These are phyloP conservation scores for Graphiopsis chlorocephala DNA, from an alignment of 2,329 filamentous ascomycete genomes.

Conservation along the genomic window DNA sequence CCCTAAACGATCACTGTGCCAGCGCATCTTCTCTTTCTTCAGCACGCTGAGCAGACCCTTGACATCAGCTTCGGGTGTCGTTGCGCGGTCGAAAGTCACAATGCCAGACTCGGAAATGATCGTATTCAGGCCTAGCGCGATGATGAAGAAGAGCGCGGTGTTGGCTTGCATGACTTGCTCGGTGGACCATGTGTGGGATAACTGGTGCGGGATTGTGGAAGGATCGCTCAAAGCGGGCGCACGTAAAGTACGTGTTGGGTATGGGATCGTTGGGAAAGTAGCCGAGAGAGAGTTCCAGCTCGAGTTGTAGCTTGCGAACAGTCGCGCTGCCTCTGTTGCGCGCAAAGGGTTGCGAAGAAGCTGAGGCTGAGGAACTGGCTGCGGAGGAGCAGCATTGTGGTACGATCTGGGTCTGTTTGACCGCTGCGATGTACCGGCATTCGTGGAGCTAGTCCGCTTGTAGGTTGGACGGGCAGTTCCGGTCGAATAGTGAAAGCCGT, in stretches of 20 bases:
- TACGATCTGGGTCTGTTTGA: slow-evolving; percentile 19
- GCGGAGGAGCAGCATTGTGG: slow-evolving; percentile 13
- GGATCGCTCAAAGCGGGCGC: slow-evolving; percentile 24
- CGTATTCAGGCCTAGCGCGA: slow-evolving; percentile 26
- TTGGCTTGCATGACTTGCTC: slow-evolving; percentile 34
- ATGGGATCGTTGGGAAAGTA: slow-evolving; percentile 29
- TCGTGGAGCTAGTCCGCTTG: background rate
- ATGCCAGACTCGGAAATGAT: background rate
- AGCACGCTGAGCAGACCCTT: slow-evolving; percentile 28
- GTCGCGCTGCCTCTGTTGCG: slow-evolving; percentile 27
- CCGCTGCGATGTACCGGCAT: background rate
- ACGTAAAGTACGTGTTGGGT: slow-evolving; percentile 30
- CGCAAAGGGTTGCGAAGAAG: slow-evolving; percentile 25
- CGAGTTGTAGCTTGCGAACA: slow-evolving; percentile 30
- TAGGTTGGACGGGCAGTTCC: background rate
- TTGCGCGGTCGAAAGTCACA: slow-evolving; percentile 26
- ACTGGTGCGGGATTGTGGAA: slow-evolving; percentile 28
- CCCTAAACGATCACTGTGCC: slow-evolving; percentile 34
- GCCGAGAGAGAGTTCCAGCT: slow-evolving; percentile 28
- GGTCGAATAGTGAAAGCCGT: slow-evolving; percentile 2
- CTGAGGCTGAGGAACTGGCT: slow-evolving; percentile 16
- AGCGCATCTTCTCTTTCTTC: slow-evolving; percentile 35
- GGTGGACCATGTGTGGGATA: slow-evolving; percentile 30
- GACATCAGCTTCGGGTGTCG: slow-evolving; percentile 24
- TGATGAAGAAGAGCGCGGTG: slow-evolving; percentile 32